Base-by-base conservation (phyloP, 805 yeast genomes). In the Spathaspora girioi region DNA sequence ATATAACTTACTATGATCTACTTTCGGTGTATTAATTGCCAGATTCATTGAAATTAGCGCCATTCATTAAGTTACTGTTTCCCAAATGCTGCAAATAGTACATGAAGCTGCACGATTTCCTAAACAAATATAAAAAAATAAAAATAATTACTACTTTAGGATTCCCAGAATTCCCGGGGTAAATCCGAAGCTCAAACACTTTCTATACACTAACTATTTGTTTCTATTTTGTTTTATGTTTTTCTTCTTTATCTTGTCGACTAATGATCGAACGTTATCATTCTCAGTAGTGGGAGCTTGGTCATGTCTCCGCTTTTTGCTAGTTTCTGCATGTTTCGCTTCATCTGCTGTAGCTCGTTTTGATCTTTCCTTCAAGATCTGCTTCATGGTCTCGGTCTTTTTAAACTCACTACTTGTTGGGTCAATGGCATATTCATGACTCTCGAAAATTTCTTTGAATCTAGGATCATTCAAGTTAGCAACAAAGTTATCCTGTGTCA, bases 381-480 rank as follows among this genome's bases (percentile, higher is more conserved):
- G 78, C 64, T 86, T 84, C 96, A 93, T 92, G 23, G 94, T 90
- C 15, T 82, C 73, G 1, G 98, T 92, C 68, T 86, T 83, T 72
- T 88, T 91, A 76, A 81, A 93, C 65, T 89, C 96, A n/a, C 96
- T 87, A 62, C 79, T 83, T 18, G 96, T 85, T 19, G 97, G 96
- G 69, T 96, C 99, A 64, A 96, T 91, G 11, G 97, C 97, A 69
- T 83, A 94, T 55, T 87, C 94, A 56, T 89, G 97, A 55, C 83
- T 85, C 61, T 90, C 93, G 65, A 91, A 91, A 79, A 89, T 81
- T 64, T 88, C 97, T 60, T 78, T 78, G 75, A 94, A 94, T 71
- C 99, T 85, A 14, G 87, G 84, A 75, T 94, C 99, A 42, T 76
- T 74, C 61, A 89, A 80, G 61, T 89, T 91, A 43, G 91, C 80